phyloP scores from a whole-genome alignment of 495 filamentous ascomycete genomes.

The Penicillium mononematosum region DNA sequence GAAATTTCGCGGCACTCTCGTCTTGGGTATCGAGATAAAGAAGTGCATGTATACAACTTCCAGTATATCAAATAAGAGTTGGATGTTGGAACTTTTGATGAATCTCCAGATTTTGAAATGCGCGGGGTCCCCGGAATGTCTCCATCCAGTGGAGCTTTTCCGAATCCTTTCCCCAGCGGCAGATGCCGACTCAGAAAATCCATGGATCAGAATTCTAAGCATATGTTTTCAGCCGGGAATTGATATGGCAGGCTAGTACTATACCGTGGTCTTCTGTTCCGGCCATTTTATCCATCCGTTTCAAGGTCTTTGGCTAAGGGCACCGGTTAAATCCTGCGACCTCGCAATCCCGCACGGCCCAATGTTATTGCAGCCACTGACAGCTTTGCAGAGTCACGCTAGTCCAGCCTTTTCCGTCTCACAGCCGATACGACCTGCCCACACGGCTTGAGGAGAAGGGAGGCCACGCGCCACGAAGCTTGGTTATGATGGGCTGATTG shows the following conservation, averaged over 20 bases:
- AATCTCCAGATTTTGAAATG: conserved; percentile 5
- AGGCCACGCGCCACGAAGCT: conserved; percentile 13
- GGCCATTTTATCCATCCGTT: neutral
- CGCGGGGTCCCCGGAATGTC: conserved; percentile 16
- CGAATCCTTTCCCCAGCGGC: neutral
- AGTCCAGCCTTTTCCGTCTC: conserved; percentile 10
- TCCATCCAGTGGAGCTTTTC: neutral
- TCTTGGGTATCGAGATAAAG: neutral
- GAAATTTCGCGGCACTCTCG: neutral
- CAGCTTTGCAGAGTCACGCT: conserved; percentile 3
- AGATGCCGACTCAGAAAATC: neutral
- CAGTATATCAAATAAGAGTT: neutral
- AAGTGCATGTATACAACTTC: neutral
- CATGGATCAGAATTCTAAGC: neutral
- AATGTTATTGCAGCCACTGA: neutral
- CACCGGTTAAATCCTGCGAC: conserved; percentile 7
- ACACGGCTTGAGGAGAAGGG: neutral
- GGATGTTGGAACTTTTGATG: neutral
- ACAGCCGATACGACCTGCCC: neutral
- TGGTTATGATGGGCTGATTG: conserved; percentile 8
- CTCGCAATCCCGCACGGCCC: conserved; percentile 8
- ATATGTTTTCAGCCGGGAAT: neutral
- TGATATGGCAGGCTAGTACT: neutral
- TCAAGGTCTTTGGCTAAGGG: neutral
- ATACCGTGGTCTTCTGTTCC: neutral